Conservation (phyloP, 2,329 filamentous ascomycete genomes). For the Penicillium sp. region DNA sequence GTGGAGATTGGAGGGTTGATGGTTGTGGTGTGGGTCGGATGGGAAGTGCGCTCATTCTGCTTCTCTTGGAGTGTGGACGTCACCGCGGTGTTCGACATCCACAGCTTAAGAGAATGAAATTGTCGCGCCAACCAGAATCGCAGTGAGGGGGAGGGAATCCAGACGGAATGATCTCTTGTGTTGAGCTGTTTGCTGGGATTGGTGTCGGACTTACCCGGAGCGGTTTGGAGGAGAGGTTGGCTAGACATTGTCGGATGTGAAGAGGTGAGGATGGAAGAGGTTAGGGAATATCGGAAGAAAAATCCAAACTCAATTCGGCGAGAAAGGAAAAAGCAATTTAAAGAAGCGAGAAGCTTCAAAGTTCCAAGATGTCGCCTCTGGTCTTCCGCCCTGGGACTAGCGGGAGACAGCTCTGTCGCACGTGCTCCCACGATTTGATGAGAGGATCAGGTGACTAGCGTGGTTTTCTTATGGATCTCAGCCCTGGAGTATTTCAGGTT, state of each 20-base stretch:
- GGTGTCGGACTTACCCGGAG: conserved; percentile 58
- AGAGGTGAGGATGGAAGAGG: background rate
- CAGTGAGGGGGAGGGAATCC: background rate
- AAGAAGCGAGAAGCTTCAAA: background rate
- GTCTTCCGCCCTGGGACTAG: conserved; percentile 13
- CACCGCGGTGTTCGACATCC: background rate
- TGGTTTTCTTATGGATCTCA: background rate
- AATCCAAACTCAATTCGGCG: background rate
- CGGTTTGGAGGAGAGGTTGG: conserved; percentile 89
- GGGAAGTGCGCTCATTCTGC: background rate
- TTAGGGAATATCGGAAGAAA: background rate
- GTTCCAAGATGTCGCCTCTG: conserved; percentile 1
- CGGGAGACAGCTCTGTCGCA: conserved; percentile 13
- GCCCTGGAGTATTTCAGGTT: background rate
- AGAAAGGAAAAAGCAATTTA: background rate
- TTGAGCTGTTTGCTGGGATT: background rate
- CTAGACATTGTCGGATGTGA: conserved; percentile 63
- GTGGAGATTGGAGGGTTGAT: conserved; percentile 1
- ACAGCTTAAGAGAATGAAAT: background rate
- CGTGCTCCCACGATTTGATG: conserved; percentile 17
- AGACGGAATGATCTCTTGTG: background rate
- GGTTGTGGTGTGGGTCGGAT: background rate
- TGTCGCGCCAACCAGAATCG: background rate
- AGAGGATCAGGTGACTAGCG: conserved; percentile 7
- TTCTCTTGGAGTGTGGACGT: background rate